A percentile compares a stretch with the other conserved stretches of the same genome.
phyloP scores from a whole-genome alignment of 306 rosid species.

The Quercus wislizeni region DNA sequence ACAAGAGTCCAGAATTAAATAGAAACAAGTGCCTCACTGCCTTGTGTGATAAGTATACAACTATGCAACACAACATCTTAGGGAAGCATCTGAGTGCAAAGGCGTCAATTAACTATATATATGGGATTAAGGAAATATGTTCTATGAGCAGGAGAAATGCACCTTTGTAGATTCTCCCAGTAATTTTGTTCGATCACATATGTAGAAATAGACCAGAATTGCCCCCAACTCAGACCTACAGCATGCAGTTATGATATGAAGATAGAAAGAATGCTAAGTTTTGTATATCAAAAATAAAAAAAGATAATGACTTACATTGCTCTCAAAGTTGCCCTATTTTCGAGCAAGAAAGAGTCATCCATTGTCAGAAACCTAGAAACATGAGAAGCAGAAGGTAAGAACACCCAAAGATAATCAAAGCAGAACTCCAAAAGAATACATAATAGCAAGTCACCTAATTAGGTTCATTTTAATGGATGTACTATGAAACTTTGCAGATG shows the following conservation, averaged over 20 bases:
- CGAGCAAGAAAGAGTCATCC: conserved; percentile 89
- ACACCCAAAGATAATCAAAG: conserved; percentile 15
- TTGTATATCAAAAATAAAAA: conserved; percentile 7
- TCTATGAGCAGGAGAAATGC: conserved; percentile 18
- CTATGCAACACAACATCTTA: conserved; percentile 2
- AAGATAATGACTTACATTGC: conserved; percentile 67
- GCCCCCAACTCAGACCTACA: conserved; percentile 86
- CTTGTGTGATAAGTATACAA: not conserved
- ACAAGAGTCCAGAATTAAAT: not conserved
- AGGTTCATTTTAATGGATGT: conserved; percentile 73
- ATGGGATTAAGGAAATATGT: not conserved
- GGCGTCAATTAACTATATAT: not conserved
- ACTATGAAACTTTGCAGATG: conserved; percentile 61
- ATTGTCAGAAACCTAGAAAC: conserved; percentile 77
- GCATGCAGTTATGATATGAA: conserved; percentile 13
- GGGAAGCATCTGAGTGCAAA: conserved; percentile 10
- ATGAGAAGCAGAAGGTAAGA: conserved; percentile 29
- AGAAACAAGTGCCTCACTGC: not conserved
- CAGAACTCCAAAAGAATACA: conserved; percentile 16
- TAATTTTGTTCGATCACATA: conserved; percentile 80
- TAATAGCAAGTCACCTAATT: conserved; percentile 57
- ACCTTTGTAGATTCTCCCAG: conserved; percentile 87
- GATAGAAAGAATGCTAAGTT: conserved; percentile 12
- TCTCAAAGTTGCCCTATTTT: conserved; percentile 78
- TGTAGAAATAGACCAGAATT: conserved; percentile 79